Base-by-base conservation (phyloP, 2,329 filamentous ascomycete species). In the Aschersonia sp. region DNA sequence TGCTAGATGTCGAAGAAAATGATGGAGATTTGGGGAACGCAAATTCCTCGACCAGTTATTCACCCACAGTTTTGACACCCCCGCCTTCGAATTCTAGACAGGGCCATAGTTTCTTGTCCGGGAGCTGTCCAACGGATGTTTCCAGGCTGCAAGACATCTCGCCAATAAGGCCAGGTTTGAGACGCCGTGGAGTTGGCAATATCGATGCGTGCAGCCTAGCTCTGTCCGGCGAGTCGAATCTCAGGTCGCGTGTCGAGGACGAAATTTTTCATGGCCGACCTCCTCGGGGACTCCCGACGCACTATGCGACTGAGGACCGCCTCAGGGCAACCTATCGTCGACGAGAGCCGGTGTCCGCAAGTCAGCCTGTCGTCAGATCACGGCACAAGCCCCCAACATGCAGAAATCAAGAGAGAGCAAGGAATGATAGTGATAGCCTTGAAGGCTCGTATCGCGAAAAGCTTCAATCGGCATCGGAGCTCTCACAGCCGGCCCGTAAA, bases 1-100 rank as follows among this genome's bases (percentile, higher is more conserved):
- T 8, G 35, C 44, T 9, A 43, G 12, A 8, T 41, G n/a, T 30
- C 32, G 30, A 32, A 31, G 29, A 44, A 7, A 22, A 30, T 7
- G 30, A 42, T 41, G 14, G 14, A 32, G 22, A 11, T 31, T 29
- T 39, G 10, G 11, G 30, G 30, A 14, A 22, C 10, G 29, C 3
- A 30, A 31, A 42, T 14, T 43, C 41, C 5, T 2, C 37, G 22
- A 22, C 22, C 32, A 12, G 31, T 5, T 22, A 22, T 12, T 42
- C 44, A 9, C 39, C 37, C 12, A 31, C 35, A 22, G 30, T 47
- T 30, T 44, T 50, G n/a, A 48, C 48, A 31, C 48, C 50, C 31
- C 50, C 50, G 22, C 48, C 48, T n/a, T 49, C 50, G 29, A 43
- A 51, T 41, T 41, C 35, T 12, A 45, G 50, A 41, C 4, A 32